phyloP scores from a whole-genome alignment of 768 basidiomycete species.

The Steccherinum ochraceum region DNA sequence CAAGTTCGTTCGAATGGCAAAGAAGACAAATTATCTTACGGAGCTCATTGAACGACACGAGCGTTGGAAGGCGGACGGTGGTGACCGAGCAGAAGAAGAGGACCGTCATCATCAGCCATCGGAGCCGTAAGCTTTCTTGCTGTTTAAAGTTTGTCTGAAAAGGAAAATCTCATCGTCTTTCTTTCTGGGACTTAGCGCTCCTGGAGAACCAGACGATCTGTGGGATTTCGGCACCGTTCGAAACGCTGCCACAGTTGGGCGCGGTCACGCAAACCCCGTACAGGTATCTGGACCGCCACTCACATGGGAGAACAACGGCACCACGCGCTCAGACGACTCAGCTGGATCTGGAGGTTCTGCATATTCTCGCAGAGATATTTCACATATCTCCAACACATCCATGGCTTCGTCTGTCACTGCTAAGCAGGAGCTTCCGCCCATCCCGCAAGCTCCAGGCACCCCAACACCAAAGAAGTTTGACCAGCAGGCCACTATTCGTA shows the following conservation, averaged over 20 bases:
- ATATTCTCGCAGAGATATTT: slow-evolving; percentile 4
- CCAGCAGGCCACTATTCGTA: slow-evolving; percentile 59
- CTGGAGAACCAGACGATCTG: slow-evolving; percentile 69
- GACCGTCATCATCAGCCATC: slow-evolving; percentile 52
- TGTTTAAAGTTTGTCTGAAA: neutral
- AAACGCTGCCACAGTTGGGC: slow-evolving; percentile 70
- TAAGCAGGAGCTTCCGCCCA: slow-evolving; percentile 58
- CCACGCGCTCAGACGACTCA: slow-evolving; percentile 32
- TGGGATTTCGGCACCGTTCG: slow-evolving; percentile 99
- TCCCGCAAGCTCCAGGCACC: slow-evolving; percentile 26
- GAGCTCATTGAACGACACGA: slow-evolving; percentile 95
- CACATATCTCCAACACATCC: slow-evolving; percentile 2
- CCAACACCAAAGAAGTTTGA: slow-evolving; percentile 28
- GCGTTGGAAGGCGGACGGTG: slow-evolving; percentile 88
- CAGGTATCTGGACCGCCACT: slow-evolving; percentile 60
- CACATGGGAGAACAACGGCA: slow-evolving; percentile 76
- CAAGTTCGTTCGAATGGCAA: slow-evolving; percentile 92
- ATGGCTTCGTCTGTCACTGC: slow-evolving; percentile 33
- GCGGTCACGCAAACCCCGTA: slow-evolving; percentile 44
- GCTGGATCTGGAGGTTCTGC: slow-evolving; percentile 33
- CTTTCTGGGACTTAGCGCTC: slow-evolving; percentile 35
- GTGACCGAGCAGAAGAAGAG: slow-evolving; percentile 67
- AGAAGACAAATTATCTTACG: slow-evolving; percentile 90
- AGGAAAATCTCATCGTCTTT: neutral
- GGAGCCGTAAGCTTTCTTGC: slow-evolving; percentile 50